Percentiles rank a stretch among this genome's conserved stretches.
Evolutionary conservation across 2,329 filamentous ascomycete species (phyloP).

Genomic region (Arthroderma sp.): DNA sequence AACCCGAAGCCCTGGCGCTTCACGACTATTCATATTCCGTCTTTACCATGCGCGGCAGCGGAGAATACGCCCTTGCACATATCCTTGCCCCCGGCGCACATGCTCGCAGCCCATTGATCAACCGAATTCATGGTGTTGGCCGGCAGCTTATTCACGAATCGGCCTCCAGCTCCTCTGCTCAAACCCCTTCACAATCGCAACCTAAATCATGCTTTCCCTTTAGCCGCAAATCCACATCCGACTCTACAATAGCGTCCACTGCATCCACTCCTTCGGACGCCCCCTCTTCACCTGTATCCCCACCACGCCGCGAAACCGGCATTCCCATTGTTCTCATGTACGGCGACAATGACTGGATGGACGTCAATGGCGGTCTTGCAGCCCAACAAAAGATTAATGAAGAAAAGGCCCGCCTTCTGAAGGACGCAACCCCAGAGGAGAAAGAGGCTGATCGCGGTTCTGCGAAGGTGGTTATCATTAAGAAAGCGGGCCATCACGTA

Average conservation of each 20-base stretch:
- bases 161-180: background rate
- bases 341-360: conserved; percentile 98
- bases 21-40: conserved; percentile 92
- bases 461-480: conserved; percentile 69
- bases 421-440: conserved; percentile 41
- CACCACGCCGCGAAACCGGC: conserved; percentile 44
- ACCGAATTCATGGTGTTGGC: conserved; percentile 74
- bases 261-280: background rate
- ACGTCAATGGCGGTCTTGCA: conserved; percentile 70
- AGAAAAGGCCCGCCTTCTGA: conserved; percentile 47
- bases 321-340: conserved; percentile 88
- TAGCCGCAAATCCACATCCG: background rate
- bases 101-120: conserved; percentile 74
- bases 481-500: conserved; percentile 56
- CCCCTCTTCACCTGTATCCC: conserved; percentile 6
- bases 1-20: conserved; percentile 65
- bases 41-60: conserved; percentile 81
- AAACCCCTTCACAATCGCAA: background rate
- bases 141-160: conserved; percentile 44
- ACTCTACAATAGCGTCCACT: too few species aligned
- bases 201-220: too few species aligned
- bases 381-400: conserved; percentile 66
- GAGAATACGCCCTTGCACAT: conserved; percentile 86
- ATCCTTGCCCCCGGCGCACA: conserved; percentile 88
- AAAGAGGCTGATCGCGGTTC: conserved; percentile 59